Evolutionary conservation across 1,284 basidiomycete genomes (phyloP), one percentile per base, ranked within the genome.

Genomic region (Cryptococcus jaspeensis): DNA sequence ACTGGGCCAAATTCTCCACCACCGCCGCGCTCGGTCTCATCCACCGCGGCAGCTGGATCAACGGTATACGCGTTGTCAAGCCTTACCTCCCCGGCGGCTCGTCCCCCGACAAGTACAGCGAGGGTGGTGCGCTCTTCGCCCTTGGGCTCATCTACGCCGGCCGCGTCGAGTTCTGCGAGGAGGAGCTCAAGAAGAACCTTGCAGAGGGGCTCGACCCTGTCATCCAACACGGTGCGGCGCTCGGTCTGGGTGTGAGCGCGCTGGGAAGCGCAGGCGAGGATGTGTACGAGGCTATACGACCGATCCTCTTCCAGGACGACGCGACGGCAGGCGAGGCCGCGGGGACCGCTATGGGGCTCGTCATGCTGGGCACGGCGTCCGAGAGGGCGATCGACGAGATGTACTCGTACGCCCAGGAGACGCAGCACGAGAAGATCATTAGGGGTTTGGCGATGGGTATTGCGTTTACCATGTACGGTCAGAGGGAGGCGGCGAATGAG

Each of bases 351-450:
- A 96, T 98, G 92, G 94, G 94, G 52, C 81, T 98, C 52, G 84
- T 96, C 71, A 96, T 96, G 93, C 83, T 98, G 15, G 94, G 92
- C 23, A 92, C 90, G 5, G 92, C 85, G 16, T 87, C 85, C 53
- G 81, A 82, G 44, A 87, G 85, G 41, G 85, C 86, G 49, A 85
- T 92, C 22, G 87, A 90, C 23, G 94, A 98, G 79, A 97, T 96
- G 92, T 80, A 96, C 54, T 84, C 87, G 45, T 98, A 97, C 72
- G 92, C 94, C 22, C 84, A 88, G 59, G 94, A 98, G 73, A 97
- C 94, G 1, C 91, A 94, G 69, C 94, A 97, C 73, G 94, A 98
- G 81, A 98, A 97, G 80, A 97, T 97, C 70, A 96, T 97, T 59
- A 87, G 94, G 51, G 92, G 92, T 67, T 82, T 97, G 59, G 90